Conservation (phyloP, 148 eudicot genomes). For the Dysphania ambrosioides region DNA sequence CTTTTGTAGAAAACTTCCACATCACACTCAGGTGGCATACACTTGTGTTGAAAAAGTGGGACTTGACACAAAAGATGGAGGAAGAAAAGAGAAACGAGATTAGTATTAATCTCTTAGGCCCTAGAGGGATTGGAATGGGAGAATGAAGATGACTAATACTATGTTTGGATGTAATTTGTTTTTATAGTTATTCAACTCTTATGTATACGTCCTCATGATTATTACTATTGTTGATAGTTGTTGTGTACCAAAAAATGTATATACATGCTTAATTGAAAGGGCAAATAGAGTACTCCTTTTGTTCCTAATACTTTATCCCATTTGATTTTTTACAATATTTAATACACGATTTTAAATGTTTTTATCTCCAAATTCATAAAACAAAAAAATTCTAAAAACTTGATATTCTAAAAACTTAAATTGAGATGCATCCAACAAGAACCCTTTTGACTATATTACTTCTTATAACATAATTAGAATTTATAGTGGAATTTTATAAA, state of each 20-base stretch:
- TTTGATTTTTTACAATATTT: too few species aligned
- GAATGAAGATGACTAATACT: conserved; percentile 49
- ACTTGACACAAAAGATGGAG: conserved; percentile 74
- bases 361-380: too few species aligned
- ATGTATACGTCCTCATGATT: conserved; percentile 14
- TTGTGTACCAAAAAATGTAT: conserved; percentile 17
- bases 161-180: neutral
- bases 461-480: too few species aligned
- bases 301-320: too few species aligned
- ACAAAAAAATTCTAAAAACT: too few species aligned
- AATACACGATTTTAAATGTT: too few species aligned
- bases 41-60: conserved; percentile 82
- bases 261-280: neutral
- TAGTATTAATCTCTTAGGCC: conserved; percentile 75
- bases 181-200: neutral
- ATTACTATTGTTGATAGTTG: conserved; percentile 5
- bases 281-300: neutral
- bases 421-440: too few species aligned
- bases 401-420: too few species aligned
- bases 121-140: conserved; percentile 93
- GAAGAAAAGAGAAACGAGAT: conserved; percentile 71
- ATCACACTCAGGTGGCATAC: conserved; percentile 77
- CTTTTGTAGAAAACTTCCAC: conserved; percentile 64
- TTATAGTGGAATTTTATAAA: too few species aligned
- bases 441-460: too few species aligned